Evolutionary conservation across 306 rosid genomes (phyloP).

Genomic region (Nissolia schottii): DNA sequence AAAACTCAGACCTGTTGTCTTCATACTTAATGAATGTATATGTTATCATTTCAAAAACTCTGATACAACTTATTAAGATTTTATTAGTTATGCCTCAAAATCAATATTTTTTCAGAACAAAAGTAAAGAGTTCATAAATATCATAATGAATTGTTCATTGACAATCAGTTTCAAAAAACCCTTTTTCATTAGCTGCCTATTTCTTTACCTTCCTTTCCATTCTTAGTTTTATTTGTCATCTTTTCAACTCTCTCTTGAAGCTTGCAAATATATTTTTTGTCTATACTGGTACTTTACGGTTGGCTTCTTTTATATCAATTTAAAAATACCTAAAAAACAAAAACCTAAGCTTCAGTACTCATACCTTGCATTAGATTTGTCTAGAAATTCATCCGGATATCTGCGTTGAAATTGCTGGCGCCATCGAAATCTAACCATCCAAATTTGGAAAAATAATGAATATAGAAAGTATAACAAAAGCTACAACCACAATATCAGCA

Average conservation of each 20-base stretch:
- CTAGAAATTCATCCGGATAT: slow-evolving; percentile 84
- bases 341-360: not conserved
- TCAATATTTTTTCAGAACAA: not conserved
- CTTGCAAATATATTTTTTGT: not conserved
- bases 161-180: not conserved
- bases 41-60: not conserved
- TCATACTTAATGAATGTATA: not conserved
- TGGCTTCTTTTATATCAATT: not conserved
- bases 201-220: not conserved
- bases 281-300: not conserved
- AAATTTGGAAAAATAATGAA: not conserved
- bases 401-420: slow-evolving; percentile 71
- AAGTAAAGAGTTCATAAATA: not conserved
- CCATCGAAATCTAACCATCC: slow-evolving; percentile 78
- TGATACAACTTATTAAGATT: not conserved
- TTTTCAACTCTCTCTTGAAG: slow-evolving; percentile 11
- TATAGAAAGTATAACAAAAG: not conserved
- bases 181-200: not conserved
- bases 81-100: not conserved
- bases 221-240: not conserved
- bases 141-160: not conserved
- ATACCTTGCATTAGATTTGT: slow-evolving; percentile 83
- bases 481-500: not conserved
- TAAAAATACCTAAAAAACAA: not conserved
- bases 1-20: not conserved